Conservation (phyloP, 177 flowering plant species). For the Vitis hybrid region DNA sequence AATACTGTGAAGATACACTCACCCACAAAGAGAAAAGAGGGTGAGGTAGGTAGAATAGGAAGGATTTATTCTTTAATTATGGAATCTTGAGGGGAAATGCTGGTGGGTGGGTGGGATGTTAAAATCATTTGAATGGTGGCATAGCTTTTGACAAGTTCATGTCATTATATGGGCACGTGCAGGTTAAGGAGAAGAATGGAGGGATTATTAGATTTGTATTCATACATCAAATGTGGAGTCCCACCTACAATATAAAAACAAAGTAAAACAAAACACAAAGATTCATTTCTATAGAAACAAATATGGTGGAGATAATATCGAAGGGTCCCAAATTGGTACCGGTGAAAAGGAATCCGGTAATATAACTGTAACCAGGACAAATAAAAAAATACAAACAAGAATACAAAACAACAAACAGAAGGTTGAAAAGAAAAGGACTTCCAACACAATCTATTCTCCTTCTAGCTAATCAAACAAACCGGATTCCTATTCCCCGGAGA, state of each 20-base stretch:
- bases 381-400: background rate
- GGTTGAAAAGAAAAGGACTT: background rate
- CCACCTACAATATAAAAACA: constrained; percentile 6
- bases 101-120: background rate
- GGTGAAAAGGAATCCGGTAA: constrained; percentile 40
- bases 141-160: background rate
- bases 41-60: background rate
- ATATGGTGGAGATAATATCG: background rate
- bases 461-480: constrained; percentile 12
- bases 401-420: constrained; percentile 9
- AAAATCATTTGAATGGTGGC: background rate
- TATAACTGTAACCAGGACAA: background rate
- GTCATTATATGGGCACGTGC: background rate
- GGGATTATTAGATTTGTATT: background rate
- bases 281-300: background rate
- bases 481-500: constrained; percentile 36
- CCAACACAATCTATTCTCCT: constrained; percentile 1
- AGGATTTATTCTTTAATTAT: background rate
- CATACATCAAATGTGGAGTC: background rate
- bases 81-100: background rate
- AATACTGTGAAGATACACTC: background rate
- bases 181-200: background rate
- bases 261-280: background rate
- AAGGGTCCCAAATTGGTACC: constrained; percentile 12
- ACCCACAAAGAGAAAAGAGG: background rate